Percentiles rank a stretch among this genome's conserved stretches.
phyloP scores from a whole-genome alignment of 768 basidiomycete species.

The Rhizopogon vulgaris region DNA sequence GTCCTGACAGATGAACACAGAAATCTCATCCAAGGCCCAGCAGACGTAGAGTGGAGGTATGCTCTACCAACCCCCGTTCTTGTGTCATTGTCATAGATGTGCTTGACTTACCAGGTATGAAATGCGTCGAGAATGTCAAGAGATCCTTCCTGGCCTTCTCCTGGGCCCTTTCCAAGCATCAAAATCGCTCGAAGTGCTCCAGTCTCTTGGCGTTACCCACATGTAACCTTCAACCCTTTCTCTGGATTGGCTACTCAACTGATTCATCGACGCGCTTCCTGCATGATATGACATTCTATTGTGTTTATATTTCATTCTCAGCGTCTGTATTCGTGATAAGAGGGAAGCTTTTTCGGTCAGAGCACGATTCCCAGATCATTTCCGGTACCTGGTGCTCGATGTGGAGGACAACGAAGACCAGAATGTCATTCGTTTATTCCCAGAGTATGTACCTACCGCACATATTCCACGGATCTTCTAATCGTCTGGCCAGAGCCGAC shows the following conservation, averaged over 20 bases:
- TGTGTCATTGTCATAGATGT: conserved; percentile 6
- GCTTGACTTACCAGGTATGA: conserved; percentile 56
- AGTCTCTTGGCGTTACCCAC: conserved; percentile 67
- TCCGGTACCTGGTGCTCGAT: conserved; percentile 75
- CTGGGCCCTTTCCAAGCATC: conserved; percentile 88
- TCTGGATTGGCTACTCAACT: conserved; percentile 1
- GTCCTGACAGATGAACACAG: conserved; percentile 36
- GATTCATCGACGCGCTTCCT: conserved; percentile 8
- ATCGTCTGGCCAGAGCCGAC: conserved; percentile 49
- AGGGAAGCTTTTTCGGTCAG: conserved; percentile 88
- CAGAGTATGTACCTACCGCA: conserved; percentile 44
- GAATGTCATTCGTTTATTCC: conserved; percentile 88
- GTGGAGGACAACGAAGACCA: conserved; percentile 93
- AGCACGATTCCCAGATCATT: conserved; percentile 76
- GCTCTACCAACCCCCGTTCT: conserved; percentile 15
- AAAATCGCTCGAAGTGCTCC: conserved; percentile 69
- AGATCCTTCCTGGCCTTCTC: conserved; percentile 76
- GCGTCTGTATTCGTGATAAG: conserved; percentile 83
- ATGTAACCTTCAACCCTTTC: conserved; percentile 42
- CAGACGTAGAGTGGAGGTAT: conserved; percentile 81
- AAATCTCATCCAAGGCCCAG: conserved; percentile 69
- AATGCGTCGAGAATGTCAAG: conserved; percentile 93
- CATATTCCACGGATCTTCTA: neutral
- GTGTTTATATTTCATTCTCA: conserved; percentile 22
- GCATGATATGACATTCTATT: conserved; percentile 1